These are phyloP conservation scores for Coriaria nepalensis DNA, from an alignment of 306 rosid genomes.

Conservation along the genomic window DNA sequence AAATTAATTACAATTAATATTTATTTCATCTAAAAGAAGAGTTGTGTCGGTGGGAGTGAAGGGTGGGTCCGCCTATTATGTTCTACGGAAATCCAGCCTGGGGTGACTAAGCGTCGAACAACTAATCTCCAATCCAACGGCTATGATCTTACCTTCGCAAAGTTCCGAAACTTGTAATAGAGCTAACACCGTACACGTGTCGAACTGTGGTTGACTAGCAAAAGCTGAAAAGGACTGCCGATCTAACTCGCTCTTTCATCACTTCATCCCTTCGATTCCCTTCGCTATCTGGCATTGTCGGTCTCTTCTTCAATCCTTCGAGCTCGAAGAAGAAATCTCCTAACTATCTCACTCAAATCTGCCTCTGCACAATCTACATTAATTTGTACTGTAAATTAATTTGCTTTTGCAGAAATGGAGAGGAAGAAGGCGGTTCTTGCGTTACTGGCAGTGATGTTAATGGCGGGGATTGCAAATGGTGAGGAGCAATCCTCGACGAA, in stretches of 20 bases:
- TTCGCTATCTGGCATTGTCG: not conserved
- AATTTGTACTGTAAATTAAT: not conserved
- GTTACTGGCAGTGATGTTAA: not conserved
- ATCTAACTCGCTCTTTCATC: constrained; percentile 1
- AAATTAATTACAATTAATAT: no score
- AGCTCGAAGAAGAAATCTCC: constrained; percentile 1
- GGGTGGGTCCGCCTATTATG: constrained; percentile 3
- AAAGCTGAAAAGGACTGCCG: constrained; percentile 18
- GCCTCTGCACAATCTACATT: constrained; percentile 1
- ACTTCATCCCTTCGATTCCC: not conserved
- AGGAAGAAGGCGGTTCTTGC: constrained; percentile 11
- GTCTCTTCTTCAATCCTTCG: not conserved
- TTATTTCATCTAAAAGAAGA: no score
- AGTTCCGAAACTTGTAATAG: constrained; percentile 3
- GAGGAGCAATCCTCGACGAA: constrained; percentile 18
- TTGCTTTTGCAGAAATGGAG: constrained; percentile 7
- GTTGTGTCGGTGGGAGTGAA: constrained; percentile 1
- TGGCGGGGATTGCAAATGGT: constrained; percentile 16
- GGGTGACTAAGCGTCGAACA: constrained; percentile 15
- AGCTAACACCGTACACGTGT: constrained; percentile 4
- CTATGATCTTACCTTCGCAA: constrained; percentile 9
- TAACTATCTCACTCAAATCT: constrained; percentile 16
- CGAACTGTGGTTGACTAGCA: not conserved
- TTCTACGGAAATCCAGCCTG: constrained; percentile 29
- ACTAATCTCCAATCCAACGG: not conserved